Evolutionary conservation across 805 yeast genomes (phyloP).

Genomic region (Wickerhamiella alocasiicola): DNA sequence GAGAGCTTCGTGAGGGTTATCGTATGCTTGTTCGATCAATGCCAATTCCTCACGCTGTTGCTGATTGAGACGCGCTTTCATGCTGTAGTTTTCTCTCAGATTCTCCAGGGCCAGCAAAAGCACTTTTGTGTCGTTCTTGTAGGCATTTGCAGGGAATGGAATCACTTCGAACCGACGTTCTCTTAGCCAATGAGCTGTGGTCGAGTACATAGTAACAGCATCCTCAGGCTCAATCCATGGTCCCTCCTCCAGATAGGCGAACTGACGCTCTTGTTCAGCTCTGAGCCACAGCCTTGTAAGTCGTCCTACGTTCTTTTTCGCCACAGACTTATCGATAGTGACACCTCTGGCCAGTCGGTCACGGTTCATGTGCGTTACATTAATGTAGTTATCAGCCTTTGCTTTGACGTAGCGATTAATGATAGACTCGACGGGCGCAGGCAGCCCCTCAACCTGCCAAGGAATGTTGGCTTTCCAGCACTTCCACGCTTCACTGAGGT

Average conservation of each 20-base stretch:
- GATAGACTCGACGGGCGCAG: conserved; percentile 75
- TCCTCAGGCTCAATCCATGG: conserved; percentile 78
- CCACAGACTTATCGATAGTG: conserved; percentile 86
- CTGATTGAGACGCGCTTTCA: conserved; percentile 67
- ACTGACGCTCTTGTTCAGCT: conserved; percentile 82
- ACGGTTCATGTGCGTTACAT: conserved; percentile 84
- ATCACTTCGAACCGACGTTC: conserved; percentile 71
- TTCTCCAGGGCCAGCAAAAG: conserved; percentile 81
- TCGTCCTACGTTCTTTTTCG: conserved; percentile 85
- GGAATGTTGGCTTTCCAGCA: conserved; percentile 99
- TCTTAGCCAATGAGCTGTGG: conserved; percentile 87
- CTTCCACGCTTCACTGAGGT: conserved; percentile 96
- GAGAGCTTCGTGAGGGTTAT: conserved; percentile 87
- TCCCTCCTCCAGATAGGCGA: conserved; percentile 65
- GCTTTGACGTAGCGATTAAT: conserved; percentile 85
- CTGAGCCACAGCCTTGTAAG: conserved; percentile 86
- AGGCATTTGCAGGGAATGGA: conserved; percentile 84
- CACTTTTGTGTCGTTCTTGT: conserved; percentile 86
- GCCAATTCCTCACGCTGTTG: conserved; percentile 87
- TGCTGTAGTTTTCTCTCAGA: conserved; percentile 65
- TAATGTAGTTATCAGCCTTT: conserved; percentile 93
- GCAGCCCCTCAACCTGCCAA: conserved; percentile 95
- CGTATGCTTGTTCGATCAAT: conserved; percentile 89
- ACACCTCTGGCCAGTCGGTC: conserved; percentile 83
- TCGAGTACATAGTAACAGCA: conserved; percentile 74